Conservation (phyloP, 2,329 filamentous ascomycete species). For the Furcasterigmium sp. region DNA sequence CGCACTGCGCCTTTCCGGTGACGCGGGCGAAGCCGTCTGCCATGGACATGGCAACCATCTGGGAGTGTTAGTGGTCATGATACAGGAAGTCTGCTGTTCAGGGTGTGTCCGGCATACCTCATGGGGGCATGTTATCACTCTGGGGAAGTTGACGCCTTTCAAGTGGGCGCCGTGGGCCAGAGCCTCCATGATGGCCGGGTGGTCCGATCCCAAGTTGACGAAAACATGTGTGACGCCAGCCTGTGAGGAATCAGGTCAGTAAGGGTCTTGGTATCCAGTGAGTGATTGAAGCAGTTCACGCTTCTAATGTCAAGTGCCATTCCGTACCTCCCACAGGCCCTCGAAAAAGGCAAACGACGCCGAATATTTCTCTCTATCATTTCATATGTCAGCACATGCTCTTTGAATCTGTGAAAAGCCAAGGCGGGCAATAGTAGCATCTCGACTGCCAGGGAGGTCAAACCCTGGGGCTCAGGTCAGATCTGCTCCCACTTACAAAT, state of each 20-base stretch:
- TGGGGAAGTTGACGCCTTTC: conserved; percentile 55
- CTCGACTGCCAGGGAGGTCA: too few species aligned
- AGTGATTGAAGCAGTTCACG: too few species aligned
- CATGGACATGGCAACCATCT: conserved; percentile 75
- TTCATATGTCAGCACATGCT: too few species aligned
- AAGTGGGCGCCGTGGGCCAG: conserved; percentile 67
- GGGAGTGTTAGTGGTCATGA: too few species aligned
- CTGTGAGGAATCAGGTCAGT: neutral
- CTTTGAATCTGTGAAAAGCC: too few species aligned
- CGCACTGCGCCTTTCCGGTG: conserved; percentile 63
- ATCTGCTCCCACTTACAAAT: too few species aligned
- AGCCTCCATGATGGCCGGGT: conserved; percentile 68
- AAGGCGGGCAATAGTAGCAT: too few species aligned
- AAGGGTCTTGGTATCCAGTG: neutral
- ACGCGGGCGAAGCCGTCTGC: conserved; percentile 68
- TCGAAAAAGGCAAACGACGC: conserved; percentile 80
- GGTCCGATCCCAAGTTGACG: conserved; percentile 57
- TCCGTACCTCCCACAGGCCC: conserved; percentile 61
- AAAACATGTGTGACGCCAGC: conserved; percentile 56
- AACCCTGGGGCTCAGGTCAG: too few species aligned
- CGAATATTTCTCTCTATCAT: conserved; percentile 52
- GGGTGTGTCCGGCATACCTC: conserved; percentile 46
- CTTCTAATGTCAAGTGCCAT: too few species aligned
- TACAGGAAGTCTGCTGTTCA: neutral
- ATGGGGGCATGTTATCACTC: conserved; percentile 68